A percentile compares a stretch with the other conserved stretches of the same genome.
phyloP scores from a whole-genome alignment of 2,329 filamentous ascomycete genomes.

The Colletotrichum siamense region DNA sequence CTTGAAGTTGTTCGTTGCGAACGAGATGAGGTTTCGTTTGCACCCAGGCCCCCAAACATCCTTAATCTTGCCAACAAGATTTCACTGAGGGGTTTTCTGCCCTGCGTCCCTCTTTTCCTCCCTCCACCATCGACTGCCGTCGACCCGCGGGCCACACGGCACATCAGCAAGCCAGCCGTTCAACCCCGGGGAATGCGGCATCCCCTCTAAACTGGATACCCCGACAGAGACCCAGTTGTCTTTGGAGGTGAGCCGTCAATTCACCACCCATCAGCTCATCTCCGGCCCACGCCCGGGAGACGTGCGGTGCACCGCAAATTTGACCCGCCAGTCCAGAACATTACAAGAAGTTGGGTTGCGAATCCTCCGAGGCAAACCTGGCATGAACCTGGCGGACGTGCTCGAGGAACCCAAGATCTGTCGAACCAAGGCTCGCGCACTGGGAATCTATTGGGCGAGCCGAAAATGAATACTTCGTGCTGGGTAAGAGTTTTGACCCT shows the following conservation, averaged over 20 bases:
- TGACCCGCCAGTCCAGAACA: background rate
- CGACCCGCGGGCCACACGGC: constrained; percentile 3
- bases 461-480: background rate
- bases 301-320: background rate
- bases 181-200: constrained; percentile 10
- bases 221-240: background rate
- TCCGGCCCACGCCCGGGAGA: background rate
- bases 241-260: background rate
- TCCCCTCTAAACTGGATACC: background rate
- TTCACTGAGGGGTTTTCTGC: background rate
- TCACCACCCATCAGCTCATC: constrained; percentile 2
- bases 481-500: background rate
- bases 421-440: background rate
- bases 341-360: background rate
- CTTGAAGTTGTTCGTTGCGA: background rate
- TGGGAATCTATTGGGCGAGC: background rate
- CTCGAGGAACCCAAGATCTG: background rate
- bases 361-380: background rate
- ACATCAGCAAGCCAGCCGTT: background rate
- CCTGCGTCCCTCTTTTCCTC: background rate
- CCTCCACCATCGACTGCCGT: background rate
- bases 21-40: constrained; percentile 13
- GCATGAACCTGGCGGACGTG: background rate
- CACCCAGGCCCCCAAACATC: background rate
- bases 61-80: constrained; percentile 10